Conservation (phyloP, 768 basidiomycete species). For the Podaxis pistillaris region DNA sequence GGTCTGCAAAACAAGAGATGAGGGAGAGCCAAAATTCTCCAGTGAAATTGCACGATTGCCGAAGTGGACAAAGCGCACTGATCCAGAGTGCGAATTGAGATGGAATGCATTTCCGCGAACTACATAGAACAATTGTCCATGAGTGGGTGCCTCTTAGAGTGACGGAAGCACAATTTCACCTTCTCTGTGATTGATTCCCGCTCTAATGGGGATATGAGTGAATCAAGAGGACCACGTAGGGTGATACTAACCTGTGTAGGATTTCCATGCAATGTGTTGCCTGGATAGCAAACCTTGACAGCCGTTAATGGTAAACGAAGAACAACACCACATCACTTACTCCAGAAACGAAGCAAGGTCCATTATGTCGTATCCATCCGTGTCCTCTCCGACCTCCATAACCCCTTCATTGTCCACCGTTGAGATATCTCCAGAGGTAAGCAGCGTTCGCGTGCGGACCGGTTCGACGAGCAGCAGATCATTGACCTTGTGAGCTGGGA, state of each 20-base stretch:
- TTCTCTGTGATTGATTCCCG: slow-evolving; percentile 68
- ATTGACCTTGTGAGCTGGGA: slow-evolving; percentile 65
- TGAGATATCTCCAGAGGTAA: slow-evolving; percentile 42
- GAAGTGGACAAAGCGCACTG: slow-evolving; percentile 71
- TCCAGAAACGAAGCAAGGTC: slow-evolving; percentile 76
- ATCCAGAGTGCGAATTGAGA: slow-evolving; percentile 65
- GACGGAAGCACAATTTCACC: slow-evolving; percentile 30
- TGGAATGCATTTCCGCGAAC: slow-evolving; percentile 79
- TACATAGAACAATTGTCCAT: slow-evolving; percentile 21
- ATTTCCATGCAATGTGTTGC: slow-evolving; percentile 70
- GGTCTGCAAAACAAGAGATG: slow-evolving; percentile 60
- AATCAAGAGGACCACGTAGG: slow-evolving; percentile 10
- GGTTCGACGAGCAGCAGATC: slow-evolving; percentile 62
- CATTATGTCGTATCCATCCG: slow-evolving; percentile 68
- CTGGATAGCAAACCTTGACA: slow-evolving; percentile 66
- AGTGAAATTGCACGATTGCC: slow-evolving; percentile 73
- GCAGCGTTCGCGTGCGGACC: slow-evolving; percentile 37
- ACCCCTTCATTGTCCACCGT: slow-evolving; percentile 48
- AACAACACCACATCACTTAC: slow-evolving; percentile 32
- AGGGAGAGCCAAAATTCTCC: slow-evolving; percentile 71
- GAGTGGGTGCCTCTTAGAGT: background rate
- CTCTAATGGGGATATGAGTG: slow-evolving; percentile 28
- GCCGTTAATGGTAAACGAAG: slow-evolving; percentile 5
- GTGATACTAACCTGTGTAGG: slow-evolving; percentile 50
- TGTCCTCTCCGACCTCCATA: slow-evolving; percentile 44